Evolutionary conservation across 441 rosid species (phyloP).

Genomic region (Croton laevigatus): DNA sequence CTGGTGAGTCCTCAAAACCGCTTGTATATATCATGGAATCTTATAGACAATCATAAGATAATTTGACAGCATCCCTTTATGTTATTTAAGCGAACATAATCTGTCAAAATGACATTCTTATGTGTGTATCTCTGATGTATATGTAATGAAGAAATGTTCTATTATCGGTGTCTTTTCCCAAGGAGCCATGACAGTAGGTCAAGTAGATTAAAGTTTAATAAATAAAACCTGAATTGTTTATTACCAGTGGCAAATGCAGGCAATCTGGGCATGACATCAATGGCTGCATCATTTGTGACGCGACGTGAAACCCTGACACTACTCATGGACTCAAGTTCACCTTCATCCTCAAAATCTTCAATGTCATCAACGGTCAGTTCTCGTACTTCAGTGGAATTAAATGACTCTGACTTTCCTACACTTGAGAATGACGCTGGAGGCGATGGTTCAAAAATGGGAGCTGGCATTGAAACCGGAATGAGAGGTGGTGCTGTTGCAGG

Average conservation of each 20-base stretch:
- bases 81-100: neutral
- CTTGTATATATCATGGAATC: neutral
- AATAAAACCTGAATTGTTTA: neutral
- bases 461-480: constrained; percentile 43
- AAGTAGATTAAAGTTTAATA: neutral
- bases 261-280: constrained; percentile 68
- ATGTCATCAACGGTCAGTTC: constrained; percentile 98
- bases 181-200: neutral
- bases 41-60: neutral
- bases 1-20: neutral
- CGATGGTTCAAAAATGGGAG: constrained; percentile 56
- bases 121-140: neutral
- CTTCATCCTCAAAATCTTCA: constrained; percentile 85
- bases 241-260: constrained; percentile 89
- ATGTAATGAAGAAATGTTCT: neutral
- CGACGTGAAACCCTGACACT: constrained; percentile 73
- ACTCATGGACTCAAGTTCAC: constrained; percentile 55
- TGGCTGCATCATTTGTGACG: constrained; percentile 59
- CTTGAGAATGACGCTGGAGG: constrained; percentile 49
- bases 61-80: neutral
- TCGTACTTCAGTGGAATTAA: constrained; percentile 59
- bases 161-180: neutral
- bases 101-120: too few species aligned
- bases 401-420: constrained; percentile 61
- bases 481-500: constrained; percentile 35